These are phyloP conservation scores for Coemansia sp. DNA, from an alignment of 192 early-diverging fungal genomes.

Conservation along the genomic window DNA sequence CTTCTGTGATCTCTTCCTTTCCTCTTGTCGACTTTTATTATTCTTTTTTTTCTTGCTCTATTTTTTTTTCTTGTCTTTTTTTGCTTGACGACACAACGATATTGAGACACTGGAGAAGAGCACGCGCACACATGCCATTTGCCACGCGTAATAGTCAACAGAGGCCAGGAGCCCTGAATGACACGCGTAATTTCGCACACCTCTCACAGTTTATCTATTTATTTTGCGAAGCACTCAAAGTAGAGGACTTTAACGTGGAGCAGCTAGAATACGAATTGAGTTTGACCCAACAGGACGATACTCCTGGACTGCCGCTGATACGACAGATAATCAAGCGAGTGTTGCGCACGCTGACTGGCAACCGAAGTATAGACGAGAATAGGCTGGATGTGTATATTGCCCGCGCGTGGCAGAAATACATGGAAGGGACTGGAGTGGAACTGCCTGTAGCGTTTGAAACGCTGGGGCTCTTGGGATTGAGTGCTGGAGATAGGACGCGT, in stretches of 20 bases:
- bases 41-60: neutral
- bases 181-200: conserved; percentile 42
- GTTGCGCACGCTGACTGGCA: conserved; percentile 23
- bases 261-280: conserved; percentile 33
- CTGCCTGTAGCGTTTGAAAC: conserved; percentile 7
- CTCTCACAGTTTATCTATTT: conserved; percentile 33
- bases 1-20: neutral
- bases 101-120: neutral
- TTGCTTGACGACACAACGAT: neutral
- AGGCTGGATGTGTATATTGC: conserved; percentile 19
- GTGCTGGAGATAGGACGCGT: conserved; percentile 20
- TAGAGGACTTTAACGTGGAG: conserved; percentile 21
- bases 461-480: conserved; percentile 21
- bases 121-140: conserved; percentile 24
- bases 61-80: conserved; percentile 7
- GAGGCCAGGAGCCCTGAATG: conserved; percentile 13
- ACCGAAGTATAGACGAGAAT: conserved; percentile 22
- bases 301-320: conserved; percentile 3
- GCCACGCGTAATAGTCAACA: conserved; percentile 10
- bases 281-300: neutral
- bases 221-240: conserved; percentile 27
- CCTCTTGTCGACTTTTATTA: neutral
- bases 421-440: conserved; percentile 11
- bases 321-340: conserved; percentile 18
- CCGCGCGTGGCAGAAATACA: conserved; percentile 28